A percentile compares a stretch with the other conserved stretches of the same genome.
phyloP scores from a whole-genome alignment of 2,329 filamentous ascomycete genomes.

The Hypoxylon sp. region DNA sequence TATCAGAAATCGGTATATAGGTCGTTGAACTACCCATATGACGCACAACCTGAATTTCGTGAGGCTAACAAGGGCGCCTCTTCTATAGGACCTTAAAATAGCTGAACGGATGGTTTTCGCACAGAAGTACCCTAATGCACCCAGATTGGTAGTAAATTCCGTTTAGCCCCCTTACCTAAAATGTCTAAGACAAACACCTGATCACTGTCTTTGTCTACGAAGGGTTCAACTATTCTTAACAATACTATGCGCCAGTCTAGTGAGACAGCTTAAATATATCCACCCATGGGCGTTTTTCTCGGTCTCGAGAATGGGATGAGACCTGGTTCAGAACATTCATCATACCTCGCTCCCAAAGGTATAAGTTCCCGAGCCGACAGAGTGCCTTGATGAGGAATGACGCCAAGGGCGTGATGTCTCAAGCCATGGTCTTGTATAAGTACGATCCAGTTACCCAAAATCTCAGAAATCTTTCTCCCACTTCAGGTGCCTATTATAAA shows the following conservation, averaged over 20 bases:
- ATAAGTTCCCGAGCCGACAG: too few species aligned
- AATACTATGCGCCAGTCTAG: not conserved
- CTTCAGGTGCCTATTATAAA: too few species aligned
- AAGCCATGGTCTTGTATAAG: too few species aligned
- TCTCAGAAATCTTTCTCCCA: too few species aligned
- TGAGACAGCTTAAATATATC: not conserved
- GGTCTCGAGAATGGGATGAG: not conserved
- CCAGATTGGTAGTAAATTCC: conserved; percentile 3
- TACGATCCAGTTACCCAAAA: too few species aligned
- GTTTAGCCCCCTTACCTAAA: not conserved
- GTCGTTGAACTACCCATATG: not conserved
- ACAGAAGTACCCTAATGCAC: not conserved
- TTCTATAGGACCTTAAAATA: not conserved
- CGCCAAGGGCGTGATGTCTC: too few species aligned
- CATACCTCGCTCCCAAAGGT: not conserved
- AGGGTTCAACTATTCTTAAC: not conserved
- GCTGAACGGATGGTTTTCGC: conserved; percentile 2
- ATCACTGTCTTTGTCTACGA: not conserved
- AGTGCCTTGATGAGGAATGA: too few species aligned
- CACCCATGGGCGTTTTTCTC: not conserved
- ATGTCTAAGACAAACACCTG: not conserved
- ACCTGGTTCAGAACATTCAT: not conserved
- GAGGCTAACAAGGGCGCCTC: conserved; percentile 4
- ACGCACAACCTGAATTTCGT: not conserved
- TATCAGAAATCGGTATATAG: not conserved